Conservation (phyloP, 2,329 filamentous ascomycete genomes). For the Ophiostoma ips region DNA sequence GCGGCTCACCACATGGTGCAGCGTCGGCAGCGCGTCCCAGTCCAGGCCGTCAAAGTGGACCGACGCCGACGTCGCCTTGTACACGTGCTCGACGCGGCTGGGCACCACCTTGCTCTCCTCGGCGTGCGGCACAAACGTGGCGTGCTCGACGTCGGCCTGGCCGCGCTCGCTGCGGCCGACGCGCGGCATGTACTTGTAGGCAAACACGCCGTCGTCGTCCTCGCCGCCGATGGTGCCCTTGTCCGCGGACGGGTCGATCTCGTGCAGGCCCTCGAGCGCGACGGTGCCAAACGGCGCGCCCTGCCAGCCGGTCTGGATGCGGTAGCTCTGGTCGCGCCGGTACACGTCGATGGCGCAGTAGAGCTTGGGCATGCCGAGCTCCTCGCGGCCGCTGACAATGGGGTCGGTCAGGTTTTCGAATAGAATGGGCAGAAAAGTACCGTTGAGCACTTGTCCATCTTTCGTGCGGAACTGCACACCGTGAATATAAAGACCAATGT, state of each 20-base stretch:
- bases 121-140: constrained; percentile 25
- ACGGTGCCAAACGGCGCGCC: constrained; percentile 19
- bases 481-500: constrained; percentile 47
- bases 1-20: constrained; percentile 41
- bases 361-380: constrained; percentile 48
- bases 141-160: constrained; percentile 39
- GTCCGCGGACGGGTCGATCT: constrained; percentile 8
- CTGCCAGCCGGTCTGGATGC: constrained; percentile 27
- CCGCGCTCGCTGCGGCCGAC: constrained; percentile 31
- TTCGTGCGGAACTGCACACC: constrained; percentile 41
- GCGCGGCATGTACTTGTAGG: constrained; percentile 43
- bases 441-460: constrained; percentile 32
- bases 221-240: constrained; percentile 17
- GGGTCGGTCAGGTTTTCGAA: constrained; percentile 47
- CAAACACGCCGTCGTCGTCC: constrained; percentile 35
- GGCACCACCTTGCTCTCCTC: constrained; percentile 21
- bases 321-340: constrained; percentile 21
- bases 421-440: constrained; percentile 41
- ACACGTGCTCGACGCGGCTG: constrained; percentile 20
- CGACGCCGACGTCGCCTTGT: constrained; percentile 26
- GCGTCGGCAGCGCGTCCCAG: constrained; percentile 42
- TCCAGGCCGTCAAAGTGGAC: constrained; percentile 35
- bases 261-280: constrained; percentile 11
- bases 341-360: constrained; percentile 36
- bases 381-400: constrained; percentile 44